Base-by-base conservation (phyloP, 805 yeast species). In the Dipodascus geniculatus region DNA sequence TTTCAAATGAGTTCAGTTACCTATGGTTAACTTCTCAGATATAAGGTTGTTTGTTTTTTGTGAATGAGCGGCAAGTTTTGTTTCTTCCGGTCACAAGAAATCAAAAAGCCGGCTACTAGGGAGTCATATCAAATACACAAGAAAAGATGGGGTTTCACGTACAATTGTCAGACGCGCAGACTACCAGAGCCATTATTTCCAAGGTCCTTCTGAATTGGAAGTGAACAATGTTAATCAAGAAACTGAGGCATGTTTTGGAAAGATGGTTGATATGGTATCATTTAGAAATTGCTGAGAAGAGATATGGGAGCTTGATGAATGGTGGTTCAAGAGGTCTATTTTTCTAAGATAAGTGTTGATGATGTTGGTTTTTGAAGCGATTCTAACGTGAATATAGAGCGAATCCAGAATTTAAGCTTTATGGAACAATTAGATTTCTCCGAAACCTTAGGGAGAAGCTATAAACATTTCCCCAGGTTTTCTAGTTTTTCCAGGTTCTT, bases 161-260 rank as follows among this genome's bases (percentile, higher is more conserved):
- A 6, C 14, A 38, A n/a, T 38, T 38, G 44, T n/a, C 44, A 38
- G 20, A n/a, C 4, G 14, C 6, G 14, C 19, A 38, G 8, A 11
- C 44, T 6, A 14, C 4, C 19, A n/a, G 44, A 4, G 44, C 4
- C 6, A 38, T 17, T 38, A n/a, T 38, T 38, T n/a, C 6, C 6
- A 17, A 38, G 44, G 44, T 38, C 44, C 44, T 38, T 38, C 20
- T 38, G 44, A 38, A 38, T 38, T 38, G 44, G 44, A 38, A 38
- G 44, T 38, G 44, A 38, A 14, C 20, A 38, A 38, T 38, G 44
- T 17, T 38, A 38, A 38, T 38, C 44, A 6, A n/a, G 6, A 38
- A 38, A 17, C 6, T 6, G 44, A 14, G 20, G 6, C 20, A 38
- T 38, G 44, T 17, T 38, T 38, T 38, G 14, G 14, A n/a, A n/a